Evolutionary conservation across 2,329 filamentous ascomycete genomes (phyloP).

Genomic region (Bipolaris oryzae): DNA sequence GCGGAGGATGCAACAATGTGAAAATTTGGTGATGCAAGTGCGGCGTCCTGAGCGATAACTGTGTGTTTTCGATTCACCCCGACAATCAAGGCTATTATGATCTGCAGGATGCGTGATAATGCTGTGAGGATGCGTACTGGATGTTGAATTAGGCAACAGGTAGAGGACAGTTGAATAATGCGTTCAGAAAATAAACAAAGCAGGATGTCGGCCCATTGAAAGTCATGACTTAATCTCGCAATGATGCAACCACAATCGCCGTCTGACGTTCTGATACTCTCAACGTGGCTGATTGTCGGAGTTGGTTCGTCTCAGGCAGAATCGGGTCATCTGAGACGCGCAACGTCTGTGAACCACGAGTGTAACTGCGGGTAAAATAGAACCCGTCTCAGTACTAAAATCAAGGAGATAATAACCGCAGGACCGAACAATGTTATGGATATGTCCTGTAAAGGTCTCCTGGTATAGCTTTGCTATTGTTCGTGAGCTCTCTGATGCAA

Average conservation of each 20-base stretch:
- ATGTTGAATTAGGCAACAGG: constrained; percentile 4
- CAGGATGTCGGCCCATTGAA: constrained; percentile 11
- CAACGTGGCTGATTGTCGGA: constrained; percentile 31
- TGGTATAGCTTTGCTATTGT: not conserved
- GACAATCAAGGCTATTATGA: constrained; percentile 9
- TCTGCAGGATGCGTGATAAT: not conserved
- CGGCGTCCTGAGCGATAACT: not conserved
- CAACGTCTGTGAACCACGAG: constrained; percentile 28
- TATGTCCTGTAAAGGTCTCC: not conserved
- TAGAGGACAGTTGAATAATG: constrained; percentile 3
- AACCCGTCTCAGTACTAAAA: constrained; percentile 12
- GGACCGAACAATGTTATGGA: not conserved
- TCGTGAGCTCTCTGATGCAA: not conserved
- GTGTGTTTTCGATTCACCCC: not conserved
- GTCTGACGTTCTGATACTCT: constrained; percentile 22
- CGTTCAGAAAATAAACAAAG: constrained; percentile 17
- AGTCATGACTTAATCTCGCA: not conserved
- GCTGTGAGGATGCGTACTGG: constrained; percentile 15
- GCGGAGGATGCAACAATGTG: constrained; percentile 12
- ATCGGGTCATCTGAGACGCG: constrained; percentile 29
- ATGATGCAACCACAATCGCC: constrained; percentile 16
- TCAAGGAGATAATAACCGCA: not conserved
- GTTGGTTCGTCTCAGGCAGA: constrained; percentile 14
- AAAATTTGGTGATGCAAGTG: not conserved
- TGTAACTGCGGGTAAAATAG: constrained; percentile 26